These are phyloP conservation scores for Teunomyces stri DNA, from an alignment of 805 yeast genomes.

Conservation along the genomic window DNA sequence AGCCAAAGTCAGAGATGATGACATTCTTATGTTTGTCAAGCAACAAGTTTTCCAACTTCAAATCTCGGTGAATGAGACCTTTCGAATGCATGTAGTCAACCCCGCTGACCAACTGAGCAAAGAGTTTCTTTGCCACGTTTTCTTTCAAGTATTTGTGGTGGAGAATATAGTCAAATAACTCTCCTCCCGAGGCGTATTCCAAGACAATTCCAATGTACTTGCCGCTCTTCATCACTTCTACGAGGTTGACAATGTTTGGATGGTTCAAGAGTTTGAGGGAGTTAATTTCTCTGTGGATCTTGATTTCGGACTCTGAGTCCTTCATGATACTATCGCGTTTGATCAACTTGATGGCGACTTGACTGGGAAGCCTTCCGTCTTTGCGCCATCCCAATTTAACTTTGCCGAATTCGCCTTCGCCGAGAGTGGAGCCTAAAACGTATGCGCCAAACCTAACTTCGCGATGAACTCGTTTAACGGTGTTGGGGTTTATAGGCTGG, in stretches of 20 bases:
- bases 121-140: constrained; percentile 76
- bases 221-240: constrained; percentile 90
- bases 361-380: constrained; percentile 72
- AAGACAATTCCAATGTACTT: constrained; percentile 94
- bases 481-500: constrained; percentile 12
- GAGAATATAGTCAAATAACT: constrained; percentile 87
- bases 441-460: constrained; percentile 88
- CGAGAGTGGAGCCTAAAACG: constrained; percentile 86
- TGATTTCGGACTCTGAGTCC: constrained; percentile 80
- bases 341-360: constrained; percentile 91
- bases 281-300: constrained; percentile 90
- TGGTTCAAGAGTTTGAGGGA: constrained; percentile 83
- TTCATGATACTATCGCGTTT: constrained; percentile 85
- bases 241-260: constrained; percentile 89
- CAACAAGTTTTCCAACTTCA: constrained; percentile 69
- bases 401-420: constrained; percentile 98
- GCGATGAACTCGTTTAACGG: constrained; percentile 42
- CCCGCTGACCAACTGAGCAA: constrained; percentile 92
- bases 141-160: constrained; percentile 86
- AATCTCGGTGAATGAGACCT: constrained; percentile 76
- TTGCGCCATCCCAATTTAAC: constrained; percentile 96
- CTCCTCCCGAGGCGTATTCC: constrained; percentile 98
- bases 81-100: constrained; percentile 85
- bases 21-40: constrained; percentile 85
- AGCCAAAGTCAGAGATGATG: constrained; percentile 88